These are phyloP conservation scores for Saccharomycopsis javanensis DNA, from an alignment of 805 yeast genomes.

Conservation along the genomic window DNA sequence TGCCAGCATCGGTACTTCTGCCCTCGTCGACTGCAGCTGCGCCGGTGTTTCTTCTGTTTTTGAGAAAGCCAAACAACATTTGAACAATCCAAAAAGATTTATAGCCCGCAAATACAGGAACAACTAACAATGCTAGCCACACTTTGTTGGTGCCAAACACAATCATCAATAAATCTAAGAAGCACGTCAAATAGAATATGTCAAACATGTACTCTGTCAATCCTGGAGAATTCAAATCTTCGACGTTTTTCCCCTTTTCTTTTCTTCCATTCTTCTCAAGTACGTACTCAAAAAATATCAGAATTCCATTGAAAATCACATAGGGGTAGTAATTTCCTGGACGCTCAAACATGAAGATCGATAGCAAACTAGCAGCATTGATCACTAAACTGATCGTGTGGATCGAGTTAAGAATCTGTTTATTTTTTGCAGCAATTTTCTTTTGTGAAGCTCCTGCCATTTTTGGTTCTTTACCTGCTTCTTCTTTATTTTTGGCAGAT, in stretches of 20 bases:
- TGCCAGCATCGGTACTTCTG: neutral
- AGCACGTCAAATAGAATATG: slow-evolving; percentile 54
- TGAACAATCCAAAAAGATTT: slow-evolving; percentile 9
- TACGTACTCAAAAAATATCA: slow-evolving; percentile 36
- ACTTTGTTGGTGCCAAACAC: slow-evolving; percentile 46
- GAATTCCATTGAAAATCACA: slow-evolving; percentile 35
- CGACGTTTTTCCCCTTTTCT: slow-evolving; percentile 40
- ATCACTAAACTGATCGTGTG: slow-evolving; percentile 31
- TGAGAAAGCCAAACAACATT: neutral
- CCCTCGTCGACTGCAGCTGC: neutral
- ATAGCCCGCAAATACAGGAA: slow-evolving; percentile 18
- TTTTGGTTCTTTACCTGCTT: slow-evolving; percentile 21
- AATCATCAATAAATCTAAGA: slow-evolving; percentile 44
- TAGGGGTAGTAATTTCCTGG: slow-evolving; percentile 38
- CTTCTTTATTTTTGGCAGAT: neutral
- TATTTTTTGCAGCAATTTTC: slow-evolving; percentile 29
- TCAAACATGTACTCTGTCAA: slow-evolving; percentile 68
- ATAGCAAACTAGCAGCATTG: slow-evolving; percentile 32
- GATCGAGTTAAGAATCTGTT: slow-evolving; percentile 24
- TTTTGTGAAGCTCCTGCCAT: slow-evolving; percentile 39
- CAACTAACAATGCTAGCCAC: slow-evolving; percentile 44
- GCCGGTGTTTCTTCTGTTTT: neutral
- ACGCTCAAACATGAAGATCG: slow-evolving; percentile 33
- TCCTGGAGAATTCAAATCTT: slow-evolving; percentile 52
- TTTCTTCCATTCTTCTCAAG: slow-evolving; percentile 60